phyloP scores from a whole-genome alignment of 2,329 filamentous ascomycete species.

The Aspergillus sp. region DNA sequence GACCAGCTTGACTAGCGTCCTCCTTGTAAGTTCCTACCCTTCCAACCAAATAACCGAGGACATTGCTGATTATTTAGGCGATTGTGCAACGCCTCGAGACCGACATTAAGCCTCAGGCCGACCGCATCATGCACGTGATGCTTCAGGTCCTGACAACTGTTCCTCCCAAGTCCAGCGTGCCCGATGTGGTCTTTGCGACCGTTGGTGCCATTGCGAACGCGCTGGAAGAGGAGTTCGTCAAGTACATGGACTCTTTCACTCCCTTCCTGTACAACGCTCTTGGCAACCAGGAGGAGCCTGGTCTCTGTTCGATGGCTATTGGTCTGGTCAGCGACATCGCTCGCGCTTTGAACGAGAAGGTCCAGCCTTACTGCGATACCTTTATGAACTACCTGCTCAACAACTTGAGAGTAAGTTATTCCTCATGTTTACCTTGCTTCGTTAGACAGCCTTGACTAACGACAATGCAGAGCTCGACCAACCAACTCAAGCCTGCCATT shows the following conservation, averaged over 20 bases:
- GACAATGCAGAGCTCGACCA: conserved; percentile 66
- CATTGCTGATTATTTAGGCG: conserved; percentile 44
- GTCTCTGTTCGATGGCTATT: conserved; percentile 94
- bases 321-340: conserved; percentile 96
- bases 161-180: conserved; percentile 84
- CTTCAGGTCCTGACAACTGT: conserved; percentile 76
- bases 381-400: conserved; percentile 98
- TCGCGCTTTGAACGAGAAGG: conserved; percentile 81
- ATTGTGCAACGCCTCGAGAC: conserved; percentile 89
- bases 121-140: conserved; percentile 88
- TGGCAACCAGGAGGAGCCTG: conserved; percentile 91
- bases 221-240: conserved; percentile 86
- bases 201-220: conserved; percentile 90
- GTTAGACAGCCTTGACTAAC: conserved; percentile 31
- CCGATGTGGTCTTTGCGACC: conserved; percentile 87
- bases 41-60: neutral
- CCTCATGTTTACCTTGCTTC: conserved; percentile 1
- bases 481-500: conserved; percentile 97
- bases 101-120: conserved; percentile 84
- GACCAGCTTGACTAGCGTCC: conserved; percentile 86
- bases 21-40: conserved; percentile 54
- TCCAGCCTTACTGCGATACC: conserved; percentile 91
- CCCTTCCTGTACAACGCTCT: conserved; percentile 93
- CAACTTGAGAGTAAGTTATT: conserved; percentile 67
- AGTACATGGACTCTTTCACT: conserved; percentile 95